A percentile compares a stretch with the other conserved stretches of the same genome.
Conservation (phyloP, 768 basidiomycete species). For the Mycena indigotica region DNA sequence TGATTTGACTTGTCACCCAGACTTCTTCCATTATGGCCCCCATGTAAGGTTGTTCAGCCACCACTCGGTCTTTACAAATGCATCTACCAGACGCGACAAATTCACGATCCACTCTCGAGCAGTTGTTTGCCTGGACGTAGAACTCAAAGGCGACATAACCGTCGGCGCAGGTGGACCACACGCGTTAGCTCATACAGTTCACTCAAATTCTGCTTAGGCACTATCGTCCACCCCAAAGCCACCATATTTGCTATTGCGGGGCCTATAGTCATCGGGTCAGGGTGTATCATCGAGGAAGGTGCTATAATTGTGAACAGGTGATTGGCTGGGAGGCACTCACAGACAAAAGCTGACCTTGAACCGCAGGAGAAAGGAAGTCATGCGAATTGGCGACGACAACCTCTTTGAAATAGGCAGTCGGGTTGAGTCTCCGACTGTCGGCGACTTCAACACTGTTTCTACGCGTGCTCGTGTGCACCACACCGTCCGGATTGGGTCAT, state of each 20-base stretch:
- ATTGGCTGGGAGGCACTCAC: background rate
- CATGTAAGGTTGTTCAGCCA: too few relatives aligned
- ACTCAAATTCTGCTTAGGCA: slow-evolving; percentile 46
- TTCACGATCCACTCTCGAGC: slow-evolving; percentile 90
- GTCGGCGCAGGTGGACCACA: slow-evolving; percentile 70
- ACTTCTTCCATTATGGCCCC: background rate
- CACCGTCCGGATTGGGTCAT: slow-evolving; percentile 74
- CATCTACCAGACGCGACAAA: slow-evolving; percentile 84
- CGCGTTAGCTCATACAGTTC: background rate
- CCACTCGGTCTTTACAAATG: too few relatives aligned
- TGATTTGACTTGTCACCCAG: background rate
- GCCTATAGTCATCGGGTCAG: slow-evolving; percentile 84
- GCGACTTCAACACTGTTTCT: slow-evolving; percentile 83
- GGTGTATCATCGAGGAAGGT: slow-evolving; percentile 91
- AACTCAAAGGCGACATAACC: slow-evolving; percentile 92
- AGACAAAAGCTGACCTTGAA: background rate
- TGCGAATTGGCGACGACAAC: slow-evolving; percentile 94
- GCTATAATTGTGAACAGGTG: slow-evolving; percentile 89
- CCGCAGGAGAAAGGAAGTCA: slow-evolving; percentile 70
- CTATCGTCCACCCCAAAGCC: slow-evolving; percentile 91
- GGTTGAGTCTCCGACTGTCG: slow-evolving; percentile 83
- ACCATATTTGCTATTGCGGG: slow-evolving; percentile 91
- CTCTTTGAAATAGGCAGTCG: slow-evolving; percentile 93
- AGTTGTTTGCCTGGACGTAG: slow-evolving; percentile 90
- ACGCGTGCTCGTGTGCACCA: slow-evolving; percentile 84